Conservation (phyloP, 1,284 basidiomycete species). For the Pseudozyma sp. region DNA sequence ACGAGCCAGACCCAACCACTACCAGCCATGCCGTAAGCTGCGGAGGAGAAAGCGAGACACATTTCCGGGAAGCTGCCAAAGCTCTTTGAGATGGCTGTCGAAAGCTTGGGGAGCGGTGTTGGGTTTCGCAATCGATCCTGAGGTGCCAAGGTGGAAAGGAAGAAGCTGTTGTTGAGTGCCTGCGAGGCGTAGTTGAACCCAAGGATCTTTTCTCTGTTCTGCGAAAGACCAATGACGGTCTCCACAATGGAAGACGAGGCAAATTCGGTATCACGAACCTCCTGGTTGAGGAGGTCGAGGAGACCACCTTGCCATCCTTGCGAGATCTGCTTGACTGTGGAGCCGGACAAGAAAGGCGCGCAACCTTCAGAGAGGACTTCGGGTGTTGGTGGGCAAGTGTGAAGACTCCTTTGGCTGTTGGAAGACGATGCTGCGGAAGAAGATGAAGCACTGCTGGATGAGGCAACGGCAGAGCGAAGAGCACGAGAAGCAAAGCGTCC, state of each 20-base stretch:
- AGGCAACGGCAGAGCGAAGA: conserved; percentile 6
- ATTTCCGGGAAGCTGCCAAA: conserved; percentile 79
- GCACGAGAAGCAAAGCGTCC: conserved; percentile 31
- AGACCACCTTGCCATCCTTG: conserved; percentile 64
- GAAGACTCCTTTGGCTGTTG: conserved; percentile 20
- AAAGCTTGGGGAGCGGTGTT: conserved; percentile 63
- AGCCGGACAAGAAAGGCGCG: conserved; percentile 58
- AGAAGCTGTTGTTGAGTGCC: conserved; percentile 95
- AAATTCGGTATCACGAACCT: conserved; percentile 73
- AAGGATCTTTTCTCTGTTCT: conserved; percentile 76
- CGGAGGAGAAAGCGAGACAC: conserved; percentile 81
- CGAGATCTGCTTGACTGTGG: conserved; percentile 59
- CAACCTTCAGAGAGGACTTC: conserved; percentile 54
- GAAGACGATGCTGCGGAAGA: conserved; percentile 23
- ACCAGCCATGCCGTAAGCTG: conserved; percentile 79
- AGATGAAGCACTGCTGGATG: conserved; percentile 10
- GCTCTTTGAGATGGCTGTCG: conserved; percentile 72
- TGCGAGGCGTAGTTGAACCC: conserved; percentile 92
- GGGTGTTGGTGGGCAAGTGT: conserved; percentile 60
- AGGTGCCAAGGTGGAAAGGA: conserved; percentile 78
- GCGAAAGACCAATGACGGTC: conserved; percentile 79
- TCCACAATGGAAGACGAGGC: conserved; percentile 78
- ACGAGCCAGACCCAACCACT: conserved; percentile 92
- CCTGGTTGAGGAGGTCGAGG: conserved; percentile 65
- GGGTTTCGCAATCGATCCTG: conserved; percentile 39